Base-by-base conservation (phyloP, 148 eudicot species). In the Chenopodium suecicum region DNA sequence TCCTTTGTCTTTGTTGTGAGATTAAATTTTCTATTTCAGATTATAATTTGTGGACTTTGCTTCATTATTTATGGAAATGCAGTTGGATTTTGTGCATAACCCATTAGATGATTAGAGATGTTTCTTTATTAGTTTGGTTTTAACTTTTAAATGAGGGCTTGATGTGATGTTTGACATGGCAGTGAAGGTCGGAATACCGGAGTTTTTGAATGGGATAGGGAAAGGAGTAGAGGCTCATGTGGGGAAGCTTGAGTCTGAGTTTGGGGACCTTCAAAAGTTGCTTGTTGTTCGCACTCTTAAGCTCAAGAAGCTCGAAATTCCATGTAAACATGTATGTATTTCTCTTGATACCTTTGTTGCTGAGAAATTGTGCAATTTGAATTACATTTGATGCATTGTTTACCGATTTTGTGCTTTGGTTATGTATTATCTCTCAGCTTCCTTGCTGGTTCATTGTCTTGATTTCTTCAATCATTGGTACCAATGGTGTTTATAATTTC, bases 151-250 rank as follows among this genome's bases (percentile, higher is more conserved):
- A 9, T 58, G 7, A 25, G 48, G 11, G 66, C 29, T 52, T 67
- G 29, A 69, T 79, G 11, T 68, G 46, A 25, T 68, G 75, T 80
- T 72, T 85, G 54, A 41, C 71, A 84, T 63, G 65, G 25, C 91
- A 94, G 96, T 90, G 80, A 92, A 94, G 80, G 93, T 90, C 1
- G 97, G 94, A n/a, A 91, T 94, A 76, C 97, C 91, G 9, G 98
- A 94, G 81, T 92, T 94, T 75, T 76, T 92, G 87, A 92, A 85
- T 19, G 98, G 92, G 62, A 86, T 92, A 29, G 94, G 92, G 34
- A 89, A 86, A 58, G 97, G 94, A 71, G 90, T 94, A 16, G 94
- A 92, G 82, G 76, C 89, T 70, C 92, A 92, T 82, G 92, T 84
- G 20, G 90, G 86, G 47, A 94, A 94, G 88, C 90, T 94, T n/a